phyloP scores from a whole-genome alignment of 495 filamentous ascomycete species.

The Tuber aestivum region DNA sequence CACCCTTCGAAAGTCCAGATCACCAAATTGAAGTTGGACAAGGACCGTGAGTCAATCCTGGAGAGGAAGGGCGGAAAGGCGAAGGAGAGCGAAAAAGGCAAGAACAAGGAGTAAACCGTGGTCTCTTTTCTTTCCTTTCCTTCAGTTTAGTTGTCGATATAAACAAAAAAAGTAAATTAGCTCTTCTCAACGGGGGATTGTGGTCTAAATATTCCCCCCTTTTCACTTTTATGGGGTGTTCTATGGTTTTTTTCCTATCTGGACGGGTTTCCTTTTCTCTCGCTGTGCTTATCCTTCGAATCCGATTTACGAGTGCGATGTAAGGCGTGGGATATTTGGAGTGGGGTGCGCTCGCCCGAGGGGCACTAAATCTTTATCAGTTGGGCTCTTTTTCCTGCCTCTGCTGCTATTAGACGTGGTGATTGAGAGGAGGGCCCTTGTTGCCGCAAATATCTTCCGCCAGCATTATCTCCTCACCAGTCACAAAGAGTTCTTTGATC shows the following conservation, averaged over 20 bases:
- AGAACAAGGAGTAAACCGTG: conserved; percentile 40
- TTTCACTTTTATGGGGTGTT: conserved; percentile 27
- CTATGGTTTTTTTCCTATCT: conserved; percentile 37
- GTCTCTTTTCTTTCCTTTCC: conserved; percentile 24
- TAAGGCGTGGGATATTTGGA: neutral
- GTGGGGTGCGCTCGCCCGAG: neutral
- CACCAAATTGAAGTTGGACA: conserved; percentile 96
- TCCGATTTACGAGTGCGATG: neutral
- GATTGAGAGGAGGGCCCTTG: too few relatives aligned
- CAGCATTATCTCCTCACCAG: conserved; percentile 64
- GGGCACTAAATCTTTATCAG: neutral
- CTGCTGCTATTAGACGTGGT: neutral
- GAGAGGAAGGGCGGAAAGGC: conserved; percentile 62
- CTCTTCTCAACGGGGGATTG: conserved; percentile 16
- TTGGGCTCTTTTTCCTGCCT: neutral
- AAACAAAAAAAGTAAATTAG: conserved; percentile 39
- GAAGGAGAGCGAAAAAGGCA: conserved; percentile 46
- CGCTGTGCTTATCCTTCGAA: neutral
- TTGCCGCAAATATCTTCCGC: neutral
- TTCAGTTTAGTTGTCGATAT: conserved; percentile 29
- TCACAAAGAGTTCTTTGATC: conserved; percentile 44
- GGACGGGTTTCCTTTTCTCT: neutral
- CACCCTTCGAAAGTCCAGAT: conserved; percentile 89
- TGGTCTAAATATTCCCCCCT: conserved; percentile 29
- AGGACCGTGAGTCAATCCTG: conserved; percentile 92